Percentiles rank a stretch among this genome's conserved stretches.
phyloP scores from a whole-genome alignment of 2,329 filamentous ascomycete species.

The Cryphonectria naterciae region DNA sequence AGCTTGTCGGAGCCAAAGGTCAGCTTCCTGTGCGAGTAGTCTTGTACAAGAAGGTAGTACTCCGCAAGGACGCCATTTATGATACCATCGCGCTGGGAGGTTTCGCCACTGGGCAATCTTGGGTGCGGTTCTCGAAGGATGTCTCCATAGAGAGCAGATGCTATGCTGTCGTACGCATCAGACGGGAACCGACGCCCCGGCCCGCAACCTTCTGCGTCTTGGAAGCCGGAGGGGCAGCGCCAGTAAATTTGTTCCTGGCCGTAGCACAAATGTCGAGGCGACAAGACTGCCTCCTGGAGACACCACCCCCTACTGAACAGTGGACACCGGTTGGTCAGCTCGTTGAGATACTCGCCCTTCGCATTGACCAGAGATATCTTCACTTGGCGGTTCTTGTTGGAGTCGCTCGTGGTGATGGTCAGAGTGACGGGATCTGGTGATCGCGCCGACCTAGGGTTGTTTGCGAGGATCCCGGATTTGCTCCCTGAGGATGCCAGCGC shows the following conservation, averaged over 20 bases:
- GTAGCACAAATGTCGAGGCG: conserved; percentile 8
- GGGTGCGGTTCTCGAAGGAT: neutral
- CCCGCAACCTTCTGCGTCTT: conserved; percentile 1
- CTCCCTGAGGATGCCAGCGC: conserved; percentile 3
- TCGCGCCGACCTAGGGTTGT: neutral
- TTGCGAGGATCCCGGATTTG: neutral
- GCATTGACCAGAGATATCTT: neutral
- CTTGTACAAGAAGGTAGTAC: conserved; percentile 1
- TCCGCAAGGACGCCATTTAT: neutral
- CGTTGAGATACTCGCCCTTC: neutral
- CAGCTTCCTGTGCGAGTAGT: neutral
- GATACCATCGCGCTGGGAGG: neutral
- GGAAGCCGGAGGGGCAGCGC: conserved; percentile 1
- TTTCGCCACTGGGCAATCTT: no score
- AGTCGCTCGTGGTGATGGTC: neutral
- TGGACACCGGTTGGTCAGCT: neutral
- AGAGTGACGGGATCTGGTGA: neutral
- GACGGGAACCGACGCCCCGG: conserved; percentile 6
- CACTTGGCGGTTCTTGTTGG: neutral
- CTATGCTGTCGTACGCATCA: neutral
- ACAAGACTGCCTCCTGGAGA: conserved; percentile 6
- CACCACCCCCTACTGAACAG: conserved; percentile 8
- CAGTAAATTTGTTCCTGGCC: conserved; percentile 12
- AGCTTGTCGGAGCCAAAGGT: neutral
- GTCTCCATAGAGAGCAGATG: neutral